Conservation (phyloP, 164 flowering plant genomes). For the Hamamelis virginiana region DNA sequence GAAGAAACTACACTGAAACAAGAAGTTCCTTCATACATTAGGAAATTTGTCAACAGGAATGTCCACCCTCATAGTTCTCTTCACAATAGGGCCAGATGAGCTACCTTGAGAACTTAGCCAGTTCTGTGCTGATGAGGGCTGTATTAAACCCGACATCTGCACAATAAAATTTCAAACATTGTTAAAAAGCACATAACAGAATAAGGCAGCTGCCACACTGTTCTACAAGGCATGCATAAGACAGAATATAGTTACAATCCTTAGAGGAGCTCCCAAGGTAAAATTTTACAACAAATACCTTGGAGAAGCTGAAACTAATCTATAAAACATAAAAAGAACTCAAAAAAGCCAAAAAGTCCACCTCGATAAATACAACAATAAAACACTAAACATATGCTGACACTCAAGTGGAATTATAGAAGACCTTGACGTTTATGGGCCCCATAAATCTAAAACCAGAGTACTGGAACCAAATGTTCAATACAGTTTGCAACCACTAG, state of each 20-base stretch:
- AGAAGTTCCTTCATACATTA: conserved; percentile 47
- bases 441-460: neutral
- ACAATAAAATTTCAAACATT: conserved; percentile 18
- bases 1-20: neutral
- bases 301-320: neutral
- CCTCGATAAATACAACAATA: neutral
- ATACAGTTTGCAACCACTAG: neutral
- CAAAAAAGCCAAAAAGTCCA: neutral
- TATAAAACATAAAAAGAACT: neutral
- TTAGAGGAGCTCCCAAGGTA: neutral
- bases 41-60: conserved; percentile 91
- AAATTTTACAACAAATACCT: neutral
- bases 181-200: conserved; percentile 11
- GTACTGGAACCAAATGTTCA: neutral
- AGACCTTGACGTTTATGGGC: no score
- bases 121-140: conserved; percentile 61
- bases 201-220: neutral
- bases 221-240: neutral
- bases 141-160: conserved; percentile 74
- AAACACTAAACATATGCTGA: neutral
- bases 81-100: conserved; percentile 84
- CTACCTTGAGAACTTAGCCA: conserved; percentile 86
- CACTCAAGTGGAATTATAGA: neutral
- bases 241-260: neutral
- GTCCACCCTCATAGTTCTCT: conserved; percentile 86